Base-by-base conservation (phyloP, 495 filamentous ascomycete genomes). In the Neurospora sp. region DNA sequence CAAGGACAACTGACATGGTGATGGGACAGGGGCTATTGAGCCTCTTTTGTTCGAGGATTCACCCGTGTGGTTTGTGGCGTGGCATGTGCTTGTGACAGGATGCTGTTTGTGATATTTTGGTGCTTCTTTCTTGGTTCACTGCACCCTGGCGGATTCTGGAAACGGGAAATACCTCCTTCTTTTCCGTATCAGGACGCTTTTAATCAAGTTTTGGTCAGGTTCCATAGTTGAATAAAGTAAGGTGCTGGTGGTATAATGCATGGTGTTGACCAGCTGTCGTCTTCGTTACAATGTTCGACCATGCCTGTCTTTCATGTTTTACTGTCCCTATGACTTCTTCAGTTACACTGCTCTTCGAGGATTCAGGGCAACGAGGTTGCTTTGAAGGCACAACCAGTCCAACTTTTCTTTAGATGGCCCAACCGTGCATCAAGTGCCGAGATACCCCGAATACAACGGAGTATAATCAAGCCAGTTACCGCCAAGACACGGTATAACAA, bases 401-500 rank as follows among this genome's bases (percentile, higher is more conserved):
- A 53, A 53, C 46, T 22, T 22, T 0, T 1, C 46, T 53, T 12
- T 9, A 20, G 9, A 14, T 59, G 1, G 1, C 22, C 11, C 22
- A 27, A 27, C n/a, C n/a, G 22, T 4, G 12, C 22, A 61, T 27
- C 20, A 61, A 31, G 53, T 61, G 22, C 22, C 53, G 22, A 31
- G 31, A 31, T 31, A 31, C 22, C 31, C 31, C 22, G 2, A 4
- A 12, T 5, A 12, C 46, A 46, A 69, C 44, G 46, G 59, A 3
- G 35, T 22, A 70, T 18, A 31, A n/a, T 37, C 42, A 69, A 59
- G 40, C 46, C 46, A 73, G 73, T 71, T 78, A 72, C 73, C 72
- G 74, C 76, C 76, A 77, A 78, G 78, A 69, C 73, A 69, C 73
- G 76, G 53, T 35, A 61, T 61, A 61, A 61, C 22, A 61, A 61